Percentiles rank a stretch among this genome's conserved stretches.
Evolutionary conservation across 805 yeast genomes (phyloP).

Genomic region (Yarrowia sp.): DNA sequence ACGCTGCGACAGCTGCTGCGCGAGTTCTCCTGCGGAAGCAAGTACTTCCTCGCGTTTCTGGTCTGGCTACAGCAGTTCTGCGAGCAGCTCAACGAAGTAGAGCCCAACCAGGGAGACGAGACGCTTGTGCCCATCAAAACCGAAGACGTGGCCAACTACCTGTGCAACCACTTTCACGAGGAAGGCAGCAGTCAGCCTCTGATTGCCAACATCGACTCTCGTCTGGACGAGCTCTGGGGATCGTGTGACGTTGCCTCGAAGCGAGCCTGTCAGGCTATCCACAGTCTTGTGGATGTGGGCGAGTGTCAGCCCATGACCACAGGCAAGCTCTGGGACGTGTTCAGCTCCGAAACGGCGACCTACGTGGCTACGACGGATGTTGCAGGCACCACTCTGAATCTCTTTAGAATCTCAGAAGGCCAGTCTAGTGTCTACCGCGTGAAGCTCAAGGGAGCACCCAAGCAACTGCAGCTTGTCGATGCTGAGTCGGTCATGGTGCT

Average conservation of each 20-base stretch:
- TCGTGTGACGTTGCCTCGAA: constrained; percentile 9
- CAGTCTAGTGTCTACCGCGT: not conserved
- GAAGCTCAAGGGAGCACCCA: not conserved
- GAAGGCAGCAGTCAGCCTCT: not conserved
- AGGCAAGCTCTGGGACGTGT: constrained; percentile 17
- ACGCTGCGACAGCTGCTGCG: not conserved
- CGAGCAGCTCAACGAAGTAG: constrained; percentile 20
- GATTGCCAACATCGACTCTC: not conserved
- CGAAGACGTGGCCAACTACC: constrained; percentile 20
- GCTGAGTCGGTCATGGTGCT: not conserved
- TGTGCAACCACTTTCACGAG: constrained; percentile 3
- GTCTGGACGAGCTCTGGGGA: not conserved
- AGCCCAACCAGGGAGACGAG: constrained; percentile 21
- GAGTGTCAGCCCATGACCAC: constrained; percentile 1
- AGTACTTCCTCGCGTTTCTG: constrained; percentile 9
- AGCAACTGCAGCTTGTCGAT: not conserved
- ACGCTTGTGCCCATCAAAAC: constrained; percentile 14
- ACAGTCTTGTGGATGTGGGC: constrained; percentile 10
- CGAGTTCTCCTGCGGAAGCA: constrained; percentile 3
- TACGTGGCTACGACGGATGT: constrained; percentile 7
- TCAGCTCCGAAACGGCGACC: not conserved
- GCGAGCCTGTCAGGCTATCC: constrained; percentile 1
- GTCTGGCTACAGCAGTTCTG: constrained; percentile 23
- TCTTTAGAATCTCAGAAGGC: not conserved
- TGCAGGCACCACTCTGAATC: constrained; percentile 1